These are phyloP conservation scores for Auxenochlorella pyrenoidosa DNA, from an alignment of 139 green algal species.

Conservation along the genomic window DNA sequence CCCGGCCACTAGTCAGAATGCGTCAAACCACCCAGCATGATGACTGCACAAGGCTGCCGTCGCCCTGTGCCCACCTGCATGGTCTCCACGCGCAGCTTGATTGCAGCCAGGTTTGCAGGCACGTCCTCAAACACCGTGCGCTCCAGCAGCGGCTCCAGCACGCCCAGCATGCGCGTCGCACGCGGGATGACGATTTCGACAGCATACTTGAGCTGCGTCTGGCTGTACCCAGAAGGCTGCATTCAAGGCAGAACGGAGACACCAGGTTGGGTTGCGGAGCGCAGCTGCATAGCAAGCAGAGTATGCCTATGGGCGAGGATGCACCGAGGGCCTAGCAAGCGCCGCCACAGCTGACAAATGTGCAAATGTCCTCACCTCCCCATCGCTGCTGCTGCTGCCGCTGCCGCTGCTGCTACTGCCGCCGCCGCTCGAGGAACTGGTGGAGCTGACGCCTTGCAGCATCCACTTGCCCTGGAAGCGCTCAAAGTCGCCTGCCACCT, in stretches of 20 bases:
- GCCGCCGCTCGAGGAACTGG: not conserved
- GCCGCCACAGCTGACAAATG: too few species aligned
- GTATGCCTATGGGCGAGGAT: not conserved
- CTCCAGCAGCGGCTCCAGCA: conserved; percentile 72
- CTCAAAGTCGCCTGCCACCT: conserved; percentile 62
- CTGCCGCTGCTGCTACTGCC: not conserved
- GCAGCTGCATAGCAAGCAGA: too few species aligned
- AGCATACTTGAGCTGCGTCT: conserved; percentile 71
- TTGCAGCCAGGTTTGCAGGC: conserved; percentile 60
- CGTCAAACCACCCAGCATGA: too few species aligned
- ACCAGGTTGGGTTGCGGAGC: too few species aligned
- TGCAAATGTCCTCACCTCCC: conserved; percentile 16
- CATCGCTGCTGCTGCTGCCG: not conserved
- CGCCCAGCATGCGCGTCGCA: conserved; percentile 38
- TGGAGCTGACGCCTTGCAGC: conserved; percentile 33
- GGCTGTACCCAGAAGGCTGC: not conserved
- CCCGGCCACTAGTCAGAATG: too few species aligned
- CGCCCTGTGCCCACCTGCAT: conserved; percentile 3
- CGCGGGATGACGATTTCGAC: conserved; percentile 64
- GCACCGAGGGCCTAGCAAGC: not conserved
- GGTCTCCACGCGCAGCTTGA: conserved; percentile 62
- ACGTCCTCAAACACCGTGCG: conserved; percentile 67
- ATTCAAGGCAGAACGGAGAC: not conserved
- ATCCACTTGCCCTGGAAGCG: conserved; percentile 75
- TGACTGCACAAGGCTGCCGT: not conserved